Evolutionary conservation across 75 land plant genomes (phyloP).

Genomic region (Pinus tabuliformis): DNA sequence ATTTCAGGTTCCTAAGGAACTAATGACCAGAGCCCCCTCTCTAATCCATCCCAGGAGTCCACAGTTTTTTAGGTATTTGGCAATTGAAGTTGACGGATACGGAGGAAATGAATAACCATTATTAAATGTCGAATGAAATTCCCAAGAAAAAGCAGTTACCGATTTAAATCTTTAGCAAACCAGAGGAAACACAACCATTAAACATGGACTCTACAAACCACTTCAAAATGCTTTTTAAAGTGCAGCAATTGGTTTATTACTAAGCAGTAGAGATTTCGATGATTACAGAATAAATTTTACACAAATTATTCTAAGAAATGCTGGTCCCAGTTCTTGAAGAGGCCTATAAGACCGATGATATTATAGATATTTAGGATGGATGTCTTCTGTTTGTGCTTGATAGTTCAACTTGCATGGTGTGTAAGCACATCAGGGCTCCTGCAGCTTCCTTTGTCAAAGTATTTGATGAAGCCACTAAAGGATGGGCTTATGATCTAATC

Average conservation of each 20-base stretch:
- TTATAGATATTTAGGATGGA: conserved; percentile 49
- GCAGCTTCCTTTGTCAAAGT: conserved; percentile 54
- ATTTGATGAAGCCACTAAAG: conserved; percentile 74
- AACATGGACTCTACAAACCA: too few relatives aligned
- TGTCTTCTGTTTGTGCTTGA: conserved; percentile 65
- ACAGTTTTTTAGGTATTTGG: too few relatives aligned
- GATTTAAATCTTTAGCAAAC: too few relatives aligned
- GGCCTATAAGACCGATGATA: not conserved
- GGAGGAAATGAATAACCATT: too few relatives aligned
- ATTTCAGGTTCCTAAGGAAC: too few relatives aligned
- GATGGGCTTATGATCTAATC: conserved; percentile 46
- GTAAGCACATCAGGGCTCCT: conserved; percentile 66
- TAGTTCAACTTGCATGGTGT: conserved; percentile 67
- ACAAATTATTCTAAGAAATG: conserved; percentile 35
- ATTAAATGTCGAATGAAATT: too few relatives aligned
- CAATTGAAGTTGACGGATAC: too few relatives aligned
- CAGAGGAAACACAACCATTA: too few relatives aligned
- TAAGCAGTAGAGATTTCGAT: conserved; percentile 18
- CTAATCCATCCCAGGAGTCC: too few relatives aligned
- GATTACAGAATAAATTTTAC: conserved; percentile 20
- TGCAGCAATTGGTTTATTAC: conserved; percentile 8
- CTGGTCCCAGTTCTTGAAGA: conserved; percentile 45
- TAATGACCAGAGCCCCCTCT: too few relatives aligned
- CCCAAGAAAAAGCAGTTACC: too few relatives aligned
- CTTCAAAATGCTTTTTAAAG: too few relatives aligned